Conservation (phyloP, 495 filamentous ascomycete genomes). For the Terfezia claveryi region DNA sequence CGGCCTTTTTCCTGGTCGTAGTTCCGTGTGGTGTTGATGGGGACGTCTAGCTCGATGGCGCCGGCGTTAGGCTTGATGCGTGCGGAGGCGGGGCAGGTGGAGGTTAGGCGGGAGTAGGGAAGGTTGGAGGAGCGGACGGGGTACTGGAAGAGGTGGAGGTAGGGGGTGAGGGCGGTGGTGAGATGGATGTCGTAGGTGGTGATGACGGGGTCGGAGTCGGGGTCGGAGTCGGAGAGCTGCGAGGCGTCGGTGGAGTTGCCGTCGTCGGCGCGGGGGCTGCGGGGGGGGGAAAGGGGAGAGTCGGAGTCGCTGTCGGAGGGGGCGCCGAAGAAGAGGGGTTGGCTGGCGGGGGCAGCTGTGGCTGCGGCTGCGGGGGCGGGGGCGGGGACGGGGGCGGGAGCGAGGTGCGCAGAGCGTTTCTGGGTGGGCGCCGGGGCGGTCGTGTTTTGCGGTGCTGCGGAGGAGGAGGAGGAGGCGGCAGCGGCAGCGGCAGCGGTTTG, state of each 20-base stretch:
- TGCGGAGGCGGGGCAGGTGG: conserved; percentile 34
- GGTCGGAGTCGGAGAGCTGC: not conserved
- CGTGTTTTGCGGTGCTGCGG: conserved; percentile 2
- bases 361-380: too few relatives aligned
- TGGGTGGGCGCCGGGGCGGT: too few relatives aligned
- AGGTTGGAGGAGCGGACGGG: conserved; percentile 30
- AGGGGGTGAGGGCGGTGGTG: conserved; percentile 16
- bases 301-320: too few relatives aligned
- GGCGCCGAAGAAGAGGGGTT: conserved; percentile 4
- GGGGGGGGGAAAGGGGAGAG: not conserved
- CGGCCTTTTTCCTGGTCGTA: conserved; percentile 45
- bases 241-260: not conserved
- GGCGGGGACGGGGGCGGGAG: too few relatives aligned
- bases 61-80: conserved; percentile 47
- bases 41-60: conserved; percentile 53
- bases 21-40: conserved; percentile 35
- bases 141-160: conserved; percentile 50
- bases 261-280: not conserved
- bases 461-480: not conserved
- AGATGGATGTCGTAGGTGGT: conserved; percentile 15
- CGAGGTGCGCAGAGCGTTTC: too few relatives aligned
- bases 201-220: conserved; percentile 15
- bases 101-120: conserved; percentile 32
- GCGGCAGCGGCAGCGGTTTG: too few relatives aligned
- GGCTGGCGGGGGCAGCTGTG: conserved; percentile 5